These are phyloP conservation scores for Suillus decipiens DNA, from an alignment of 768 basidiomycete genomes.

Conservation along the genomic window DNA sequence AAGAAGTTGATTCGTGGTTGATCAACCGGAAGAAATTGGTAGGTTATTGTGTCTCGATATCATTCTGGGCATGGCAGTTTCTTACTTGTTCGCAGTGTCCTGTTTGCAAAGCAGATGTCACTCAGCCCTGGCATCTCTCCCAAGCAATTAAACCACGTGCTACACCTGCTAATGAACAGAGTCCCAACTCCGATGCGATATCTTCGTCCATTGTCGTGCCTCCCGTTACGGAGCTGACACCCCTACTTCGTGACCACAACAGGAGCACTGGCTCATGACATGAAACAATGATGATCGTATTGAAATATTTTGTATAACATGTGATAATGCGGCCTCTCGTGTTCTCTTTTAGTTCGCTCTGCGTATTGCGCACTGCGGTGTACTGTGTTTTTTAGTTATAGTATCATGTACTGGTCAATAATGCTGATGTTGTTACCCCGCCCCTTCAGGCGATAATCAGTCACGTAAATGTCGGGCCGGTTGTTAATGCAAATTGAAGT, in stretches of 20 bases:
- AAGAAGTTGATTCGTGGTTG: constrained; percentile 92
- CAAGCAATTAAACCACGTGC: constrained; percentile 17
- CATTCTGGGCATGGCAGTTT: constrained; percentile 3
- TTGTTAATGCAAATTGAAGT: constrained; percentile 14
- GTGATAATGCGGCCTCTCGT: constrained; percentile 10
- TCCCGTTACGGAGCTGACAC: constrained; percentile 34
- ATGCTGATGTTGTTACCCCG: neutral
- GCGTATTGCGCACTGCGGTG: neutral
- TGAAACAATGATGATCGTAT: constrained; percentile 12
- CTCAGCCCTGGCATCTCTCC: constrained; percentile 48
- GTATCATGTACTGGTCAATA: constrained; percentile 1
- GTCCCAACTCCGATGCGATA: constrained; percentile 8
- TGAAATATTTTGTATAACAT: constrained; percentile 30
- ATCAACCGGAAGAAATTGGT: constrained; percentile 92
- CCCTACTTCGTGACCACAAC: constrained; percentile 29
- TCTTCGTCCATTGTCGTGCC: constrained; percentile 18
- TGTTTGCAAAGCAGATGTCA: constrained; percentile 91
- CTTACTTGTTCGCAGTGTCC: constrained; percentile 63
- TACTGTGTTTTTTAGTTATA: neutral
- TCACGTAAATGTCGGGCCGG: neutral
- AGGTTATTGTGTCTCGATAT: constrained; percentile 32
- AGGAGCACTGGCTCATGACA: constrained; percentile 17
- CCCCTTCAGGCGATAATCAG: neutral
- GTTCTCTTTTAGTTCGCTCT: constrained; percentile 1
- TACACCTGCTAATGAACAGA: constrained; percentile 7